These are phyloP conservation scores for Mortierella sp. DNA, from an alignment of 371 early-diverging fungal genomes.

Conservation along the genomic window DNA sequence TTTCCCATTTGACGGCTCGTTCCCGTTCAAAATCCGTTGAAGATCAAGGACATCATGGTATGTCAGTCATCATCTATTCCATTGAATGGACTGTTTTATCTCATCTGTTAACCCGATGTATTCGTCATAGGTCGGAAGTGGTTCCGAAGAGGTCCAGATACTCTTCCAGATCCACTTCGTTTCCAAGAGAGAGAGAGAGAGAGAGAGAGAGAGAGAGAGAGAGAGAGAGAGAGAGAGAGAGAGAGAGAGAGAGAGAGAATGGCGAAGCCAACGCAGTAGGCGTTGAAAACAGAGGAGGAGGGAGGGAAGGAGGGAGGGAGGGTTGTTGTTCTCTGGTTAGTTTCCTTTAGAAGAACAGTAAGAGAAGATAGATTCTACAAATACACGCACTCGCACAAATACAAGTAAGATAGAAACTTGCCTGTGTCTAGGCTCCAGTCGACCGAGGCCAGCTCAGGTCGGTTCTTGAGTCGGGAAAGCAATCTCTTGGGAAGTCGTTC, in stretches of 20 bases:
- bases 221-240: neutral
- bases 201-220: neutral
- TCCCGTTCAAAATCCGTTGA: conserved; percentile 12
- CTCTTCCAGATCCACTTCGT: conserved; percentile 39
- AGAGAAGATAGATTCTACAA: neutral
- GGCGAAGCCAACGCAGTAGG: too few relatives aligned
- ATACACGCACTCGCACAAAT: too few relatives aligned
- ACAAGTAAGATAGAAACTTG: neutral
- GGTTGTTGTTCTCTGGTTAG: too few relatives aligned
- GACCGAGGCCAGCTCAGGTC: conserved; percentile 33
- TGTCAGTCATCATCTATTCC: too few relatives aligned
- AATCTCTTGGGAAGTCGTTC: conserved; percentile 49
- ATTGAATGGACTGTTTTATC: conserved; percentile 30
- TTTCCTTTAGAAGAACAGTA: neutral
- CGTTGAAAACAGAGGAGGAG: too few relatives aligned
- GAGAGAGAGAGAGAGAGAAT: too few relatives aligned
- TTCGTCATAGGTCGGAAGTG: conserved; percentile 39
- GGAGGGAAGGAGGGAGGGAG: too few relatives aligned
- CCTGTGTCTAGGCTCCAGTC: conserved; percentile 45
- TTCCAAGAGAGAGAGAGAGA: neutral
- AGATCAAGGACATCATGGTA: conserved; percentile 46
- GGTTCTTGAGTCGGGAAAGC: conserved; percentile 26
- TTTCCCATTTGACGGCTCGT: conserved; percentile 43
- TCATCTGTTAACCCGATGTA: conserved; percentile 32
- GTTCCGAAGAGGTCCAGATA: conserved; percentile 24